phyloP scores from a whole-genome alignment of 2,329 filamentous ascomycete species.

The Amylocarpus encephaloides region DNA sequence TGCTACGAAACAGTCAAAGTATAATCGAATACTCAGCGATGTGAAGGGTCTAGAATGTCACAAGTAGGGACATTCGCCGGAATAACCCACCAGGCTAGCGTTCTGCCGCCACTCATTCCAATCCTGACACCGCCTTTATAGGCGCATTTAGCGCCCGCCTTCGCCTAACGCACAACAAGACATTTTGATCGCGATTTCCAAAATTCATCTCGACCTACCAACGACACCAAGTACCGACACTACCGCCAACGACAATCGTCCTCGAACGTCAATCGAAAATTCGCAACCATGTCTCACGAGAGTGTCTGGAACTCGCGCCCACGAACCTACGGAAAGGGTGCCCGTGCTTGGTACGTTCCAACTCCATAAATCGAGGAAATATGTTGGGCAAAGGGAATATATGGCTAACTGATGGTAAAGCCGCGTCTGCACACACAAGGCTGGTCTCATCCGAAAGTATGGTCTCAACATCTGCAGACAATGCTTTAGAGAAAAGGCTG shows the following conservation, averaged over 20 bases:
- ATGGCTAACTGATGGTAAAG: constrained; percentile 36
- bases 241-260: constrained; percentile 1
- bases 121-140: too few species aligned
- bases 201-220: neutral
- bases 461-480: constrained; percentile 84
- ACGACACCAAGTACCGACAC: constrained; percentile 3
- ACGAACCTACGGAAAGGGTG: constrained; percentile 94
- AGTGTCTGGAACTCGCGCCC: constrained; percentile 99
- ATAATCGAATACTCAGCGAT: too few species aligned
- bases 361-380: neutral
- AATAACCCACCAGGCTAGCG: too few species aligned
- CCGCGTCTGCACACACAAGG: constrained; percentile 87
- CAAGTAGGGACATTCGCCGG: too few species aligned
- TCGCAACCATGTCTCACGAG: constrained; percentile 74
- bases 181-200: too few species aligned
- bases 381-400: neutral
- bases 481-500: constrained; percentile 69
- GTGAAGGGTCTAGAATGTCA: too few species aligned
- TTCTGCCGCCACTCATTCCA: too few species aligned
- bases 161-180: too few species aligned
- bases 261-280: constrained; percentile 7
- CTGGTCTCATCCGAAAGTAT: constrained; percentile 99
- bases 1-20: too few species aligned
- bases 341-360: constrained; percentile 76
- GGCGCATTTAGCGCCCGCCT: too few species aligned